A percentile compares a stretch with the other conserved stretches of the same genome.
Evolutionary conservation across 352 stramenopile species (phyloP).

Genomic region (Hyaloperonospora brassicae): DNA sequence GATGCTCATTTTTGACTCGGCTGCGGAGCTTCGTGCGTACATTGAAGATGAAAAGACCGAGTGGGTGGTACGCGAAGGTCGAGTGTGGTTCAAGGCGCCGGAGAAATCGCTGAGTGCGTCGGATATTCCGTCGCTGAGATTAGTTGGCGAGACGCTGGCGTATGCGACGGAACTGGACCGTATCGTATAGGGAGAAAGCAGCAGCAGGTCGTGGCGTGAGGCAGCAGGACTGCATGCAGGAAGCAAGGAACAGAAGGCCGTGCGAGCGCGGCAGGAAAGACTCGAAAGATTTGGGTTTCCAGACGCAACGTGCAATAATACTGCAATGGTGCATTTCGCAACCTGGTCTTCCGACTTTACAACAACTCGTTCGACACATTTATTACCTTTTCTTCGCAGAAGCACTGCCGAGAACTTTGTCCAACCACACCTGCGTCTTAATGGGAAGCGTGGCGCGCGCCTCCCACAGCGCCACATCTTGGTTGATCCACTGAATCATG

Average conservation of each 20-base stretch:
- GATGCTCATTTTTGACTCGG: constrained; percentile 90
- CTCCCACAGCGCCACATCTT: constrained; percentile 45
- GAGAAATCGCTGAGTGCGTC: constrained; percentile 78
- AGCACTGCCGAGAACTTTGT: constrained; percentile 45
- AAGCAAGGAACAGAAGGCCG: constrained; percentile 11
- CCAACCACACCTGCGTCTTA: constrained; percentile 55
- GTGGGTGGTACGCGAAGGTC: constrained; percentile 82
- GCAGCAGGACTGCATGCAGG: constrained; percentile 1
- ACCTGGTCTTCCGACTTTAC: constrained; percentile 13
- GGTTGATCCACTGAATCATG: constrained; percentile 57
- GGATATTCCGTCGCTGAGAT: constrained; percentile 91
- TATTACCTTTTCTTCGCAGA: constrained; percentile 33
- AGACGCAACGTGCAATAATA: background rate
- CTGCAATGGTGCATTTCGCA: background rate
- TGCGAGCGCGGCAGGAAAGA: constrained; percentile 5
- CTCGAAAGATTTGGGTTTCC: background rate
- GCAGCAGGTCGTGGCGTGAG: constrained; percentile 2
- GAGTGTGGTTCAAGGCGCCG: constrained; percentile 87
- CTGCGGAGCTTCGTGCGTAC: constrained; percentile 77
- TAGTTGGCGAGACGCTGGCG: constrained; percentile 91
- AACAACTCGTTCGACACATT: constrained; percentile 27
- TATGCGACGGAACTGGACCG: constrained; percentile 94
- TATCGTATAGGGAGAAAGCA: constrained; percentile 63
- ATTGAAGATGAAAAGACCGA: constrained; percentile 84
- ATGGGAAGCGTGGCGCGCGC: constrained; percentile 40